A percentile compares a stretch with the other conserved stretches of the same genome.
These are phyloP conservation scores for Erysimum cheiri DNA, from an alignment of 441 rosid species.

Conservation along the genomic window DNA sequence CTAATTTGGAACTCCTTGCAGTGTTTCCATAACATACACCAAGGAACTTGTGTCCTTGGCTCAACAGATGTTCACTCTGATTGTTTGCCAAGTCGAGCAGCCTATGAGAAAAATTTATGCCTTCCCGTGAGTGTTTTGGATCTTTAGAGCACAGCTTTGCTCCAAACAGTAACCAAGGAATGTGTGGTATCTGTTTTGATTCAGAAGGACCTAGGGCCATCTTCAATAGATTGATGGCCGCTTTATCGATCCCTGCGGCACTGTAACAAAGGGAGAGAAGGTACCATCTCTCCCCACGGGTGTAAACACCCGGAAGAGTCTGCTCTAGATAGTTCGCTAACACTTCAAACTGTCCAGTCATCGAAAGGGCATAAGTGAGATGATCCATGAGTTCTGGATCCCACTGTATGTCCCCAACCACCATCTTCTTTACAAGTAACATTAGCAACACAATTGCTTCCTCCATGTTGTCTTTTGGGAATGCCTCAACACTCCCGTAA, in stretches of 20 bases:
- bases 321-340: slow-evolving; percentile 78
- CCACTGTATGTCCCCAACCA: slow-evolving; percentile 71
- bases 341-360: slow-evolving; percentile 68
- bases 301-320: slow-evolving; percentile 70
- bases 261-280: slow-evolving; percentile 83
- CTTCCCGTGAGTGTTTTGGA: slow-evolving; percentile 63
- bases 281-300: slow-evolving; percentile 84
- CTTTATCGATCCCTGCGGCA: slow-evolving; percentile 74
- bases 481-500: slow-evolving; percentile 74
- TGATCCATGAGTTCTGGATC: slow-evolving; percentile 85
- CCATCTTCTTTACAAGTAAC: slow-evolving; percentile 72
- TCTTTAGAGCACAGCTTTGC: slow-evolving; percentile 79
- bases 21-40: slow-evolving; percentile 84
- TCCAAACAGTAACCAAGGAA: slow-evolving; percentile 70
- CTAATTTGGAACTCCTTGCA: slow-evolving; percentile 73
- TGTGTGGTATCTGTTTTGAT: slow-evolving; percentile 61
- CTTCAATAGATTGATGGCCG: slow-evolving; percentile 74
- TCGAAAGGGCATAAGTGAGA: slow-evolving; percentile 76
- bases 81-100: slow-evolving; percentile 51
- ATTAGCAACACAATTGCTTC: slow-evolving; percentile 86
- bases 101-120: slow-evolving; percentile 65
- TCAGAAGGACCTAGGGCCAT: slow-evolving; percentile 73
- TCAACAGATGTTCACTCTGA: slow-evolving; percentile 54
- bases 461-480: slow-evolving; percentile 62
- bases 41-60: slow-evolving; percentile 72